Evolutionary conservation across 495 filamentous ascomycete species (phyloP).

Genomic region (Penicillium odoratum): DNA sequence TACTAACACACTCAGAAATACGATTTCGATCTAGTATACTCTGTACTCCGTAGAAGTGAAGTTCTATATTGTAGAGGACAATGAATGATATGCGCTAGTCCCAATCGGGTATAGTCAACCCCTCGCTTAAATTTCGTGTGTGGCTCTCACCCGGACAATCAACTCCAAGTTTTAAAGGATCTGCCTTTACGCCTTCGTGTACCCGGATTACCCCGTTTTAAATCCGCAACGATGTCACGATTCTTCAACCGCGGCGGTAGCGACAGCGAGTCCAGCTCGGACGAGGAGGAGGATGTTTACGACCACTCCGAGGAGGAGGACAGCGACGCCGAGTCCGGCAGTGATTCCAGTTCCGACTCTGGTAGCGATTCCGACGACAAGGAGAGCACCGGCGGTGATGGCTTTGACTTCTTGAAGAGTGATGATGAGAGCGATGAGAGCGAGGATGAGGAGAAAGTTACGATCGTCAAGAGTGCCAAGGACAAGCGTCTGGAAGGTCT

Average conservation of each 20-base stretch:
- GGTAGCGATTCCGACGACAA: slow-evolving; percentile 55
- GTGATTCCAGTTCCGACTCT: slow-evolving; percentile 26
- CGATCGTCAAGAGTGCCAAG: slow-evolving; percentile 92
- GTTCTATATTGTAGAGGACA: too few species aligned
- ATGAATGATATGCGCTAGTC: slow-evolving; percentile 18
- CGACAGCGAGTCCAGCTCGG: slow-evolving; percentile 72
- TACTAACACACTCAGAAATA: background rate
- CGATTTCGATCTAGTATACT: background rate
- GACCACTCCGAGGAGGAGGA: slow-evolving; percentile 62
- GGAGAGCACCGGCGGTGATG: slow-evolving; percentile 64
- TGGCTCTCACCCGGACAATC: slow-evolving; percentile 44
- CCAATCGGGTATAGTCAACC: slow-evolving; percentile 43
- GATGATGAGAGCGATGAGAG: slow-evolving; percentile 76
- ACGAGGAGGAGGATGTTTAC: slow-evolving; percentile 91
- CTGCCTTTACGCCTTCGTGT: slow-evolving; percentile 28
- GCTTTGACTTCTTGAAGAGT: slow-evolving; percentile 73
- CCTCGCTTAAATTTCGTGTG: slow-evolving; percentile 57
- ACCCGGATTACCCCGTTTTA: slow-evolving; percentile 23
- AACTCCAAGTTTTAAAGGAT: slow-evolving; percentile 39
- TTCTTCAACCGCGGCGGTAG: slow-evolving; percentile 95
- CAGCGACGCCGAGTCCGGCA: slow-evolving; percentile 83
- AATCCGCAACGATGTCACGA: slow-evolving; percentile 64
- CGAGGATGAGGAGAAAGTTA: slow-evolving; percentile 78
- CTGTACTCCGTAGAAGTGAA: too few species aligned
- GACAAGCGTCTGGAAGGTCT: slow-evolving; percentile 95